phyloP scores from a whole-genome alignment of 139 green algal genomes.

The Micractinium sp. region DNA sequence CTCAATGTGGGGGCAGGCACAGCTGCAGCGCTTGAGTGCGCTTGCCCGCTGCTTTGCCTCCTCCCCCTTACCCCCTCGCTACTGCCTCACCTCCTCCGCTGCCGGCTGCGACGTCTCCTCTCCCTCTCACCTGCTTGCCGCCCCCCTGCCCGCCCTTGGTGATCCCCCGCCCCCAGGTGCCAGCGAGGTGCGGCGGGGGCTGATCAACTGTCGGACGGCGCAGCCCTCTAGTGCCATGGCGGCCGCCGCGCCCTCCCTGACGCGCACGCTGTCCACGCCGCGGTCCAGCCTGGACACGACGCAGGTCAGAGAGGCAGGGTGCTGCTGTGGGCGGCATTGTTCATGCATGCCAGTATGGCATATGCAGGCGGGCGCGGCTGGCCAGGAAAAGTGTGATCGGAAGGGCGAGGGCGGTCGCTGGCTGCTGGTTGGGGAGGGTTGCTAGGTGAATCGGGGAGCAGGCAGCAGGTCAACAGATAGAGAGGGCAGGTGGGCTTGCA shows the following conservation, averaged over 20 bases:
- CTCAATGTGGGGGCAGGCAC: no score
- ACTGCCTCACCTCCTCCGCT: no score
- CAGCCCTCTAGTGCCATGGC: neutral
- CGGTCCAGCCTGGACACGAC: constrained; percentile 17
- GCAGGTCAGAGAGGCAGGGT: neutral
- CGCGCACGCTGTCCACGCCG: neutral
- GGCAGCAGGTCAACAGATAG: no score
- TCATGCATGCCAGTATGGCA: neutral
- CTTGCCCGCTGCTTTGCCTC: neutral
- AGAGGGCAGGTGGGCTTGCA: no score
- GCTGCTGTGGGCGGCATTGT: neutral
- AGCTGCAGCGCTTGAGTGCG: no score
- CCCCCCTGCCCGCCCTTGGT: neutral
- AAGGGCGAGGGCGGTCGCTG: no score
- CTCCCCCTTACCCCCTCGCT: no score
- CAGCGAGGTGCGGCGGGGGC: neutral
- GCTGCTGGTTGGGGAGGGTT: no score
- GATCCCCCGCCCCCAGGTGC: no score
- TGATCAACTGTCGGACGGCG: neutral
- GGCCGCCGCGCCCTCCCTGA: neutral
- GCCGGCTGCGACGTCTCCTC: neutral
- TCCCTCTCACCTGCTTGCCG: neutral
- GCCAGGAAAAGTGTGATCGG: no score
- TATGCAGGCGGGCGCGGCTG: neutral
- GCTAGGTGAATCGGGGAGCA: no score